Conservation (phyloP, 1,139 yeast species). For the Protomyces lactucae-debilis region DNA sequence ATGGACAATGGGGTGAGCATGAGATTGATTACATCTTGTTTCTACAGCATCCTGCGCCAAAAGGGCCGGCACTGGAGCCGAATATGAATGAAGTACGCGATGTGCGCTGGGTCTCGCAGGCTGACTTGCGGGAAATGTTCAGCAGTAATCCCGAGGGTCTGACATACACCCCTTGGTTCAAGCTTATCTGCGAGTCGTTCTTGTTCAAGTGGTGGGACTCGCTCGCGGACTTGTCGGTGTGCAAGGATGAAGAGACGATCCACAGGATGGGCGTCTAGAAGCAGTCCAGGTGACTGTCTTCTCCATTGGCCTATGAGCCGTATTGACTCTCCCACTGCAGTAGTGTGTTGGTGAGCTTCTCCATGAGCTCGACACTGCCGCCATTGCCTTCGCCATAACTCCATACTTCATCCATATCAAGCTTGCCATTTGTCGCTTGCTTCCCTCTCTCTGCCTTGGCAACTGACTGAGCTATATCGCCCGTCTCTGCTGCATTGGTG, state of each 20-base stretch:
- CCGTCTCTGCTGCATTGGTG: not conserved
- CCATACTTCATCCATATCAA: conserved; percentile 35
- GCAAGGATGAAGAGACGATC: conserved; percentile 37
- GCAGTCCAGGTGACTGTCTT: not conserved
- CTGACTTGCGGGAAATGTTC: conserved; percentile 71
- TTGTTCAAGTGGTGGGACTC: conserved; percentile 92
- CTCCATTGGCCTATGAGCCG: conserved; percentile 43
- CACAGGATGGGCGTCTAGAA: conserved; percentile 17
- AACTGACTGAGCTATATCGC: no score
- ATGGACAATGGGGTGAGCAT: conserved; percentile 94
- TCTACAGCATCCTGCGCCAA: conserved; percentile 55
- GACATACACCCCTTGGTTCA: conserved; percentile 96
- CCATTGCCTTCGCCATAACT: conserved; percentile 48
- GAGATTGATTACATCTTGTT: conserved; percentile 93
- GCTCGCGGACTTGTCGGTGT: conserved; percentile 52
- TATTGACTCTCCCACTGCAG: conserved; percentile 72
- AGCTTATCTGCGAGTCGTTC: conserved; percentile 84
- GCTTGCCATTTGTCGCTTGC: not conserved
- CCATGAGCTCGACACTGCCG: conserved; percentile 62
- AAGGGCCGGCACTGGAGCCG: conserved; percentile 40
- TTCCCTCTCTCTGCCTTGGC: not conserved
- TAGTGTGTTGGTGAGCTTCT: conserved; percentile 61
- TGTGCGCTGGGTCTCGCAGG: conserved; percentile 62
- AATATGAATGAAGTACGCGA: conserved; percentile 78
- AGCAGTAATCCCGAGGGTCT: conserved; percentile 47